phyloP scores from a whole-genome alignment of 2,329 filamentous ascomycete species.

The Malbranchea cinnamomea region DNA sequence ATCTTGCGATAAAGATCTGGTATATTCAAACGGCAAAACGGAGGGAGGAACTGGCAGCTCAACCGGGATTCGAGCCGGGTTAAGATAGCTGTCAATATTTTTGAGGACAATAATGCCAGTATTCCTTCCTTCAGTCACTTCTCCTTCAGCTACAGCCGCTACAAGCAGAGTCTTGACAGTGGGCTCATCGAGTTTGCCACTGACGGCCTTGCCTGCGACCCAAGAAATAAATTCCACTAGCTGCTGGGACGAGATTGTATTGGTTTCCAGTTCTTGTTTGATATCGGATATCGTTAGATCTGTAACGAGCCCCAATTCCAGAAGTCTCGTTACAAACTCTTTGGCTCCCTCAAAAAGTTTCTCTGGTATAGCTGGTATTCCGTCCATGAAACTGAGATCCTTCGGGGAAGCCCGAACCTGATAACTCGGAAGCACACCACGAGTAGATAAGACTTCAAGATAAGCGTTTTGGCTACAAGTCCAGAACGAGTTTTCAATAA shows the following conservation, averaged over 20 bases:
- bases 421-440: constrained; percentile 71
- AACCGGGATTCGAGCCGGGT: constrained; percentile 63
- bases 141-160: constrained; percentile 47
- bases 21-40: constrained; percentile 75
- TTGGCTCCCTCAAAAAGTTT: constrained; percentile 51
- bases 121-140: constrained; percentile 40
- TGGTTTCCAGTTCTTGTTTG: constrained; percentile 63
- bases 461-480: constrained; percentile 67
- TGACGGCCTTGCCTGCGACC: constrained; percentile 57
- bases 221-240: constrained; percentile 72
- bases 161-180: constrained; percentile 59
- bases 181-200: constrained; percentile 54
- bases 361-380: constrained; percentile 72
- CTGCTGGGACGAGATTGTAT: constrained; percentile 65
- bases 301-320: constrained; percentile 72
- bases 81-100: constrained; percentile 60
- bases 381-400: constrained; percentile 65
- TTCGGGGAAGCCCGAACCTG: constrained; percentile 62
- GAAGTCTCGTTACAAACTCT: constrained; percentile 66
- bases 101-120: constrained; percentile 65
- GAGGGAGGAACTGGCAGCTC: constrained; percentile 64
- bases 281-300: constrained; percentile 81
- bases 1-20: constrained; percentile 47
- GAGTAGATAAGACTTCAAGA: constrained; percentile 78
- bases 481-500: constrained; percentile 94